These are phyloP conservation scores for Phylloporus sp. DNA, from an alignment of 768 basidiomycete genomes.

Conservation along the genomic window DNA sequence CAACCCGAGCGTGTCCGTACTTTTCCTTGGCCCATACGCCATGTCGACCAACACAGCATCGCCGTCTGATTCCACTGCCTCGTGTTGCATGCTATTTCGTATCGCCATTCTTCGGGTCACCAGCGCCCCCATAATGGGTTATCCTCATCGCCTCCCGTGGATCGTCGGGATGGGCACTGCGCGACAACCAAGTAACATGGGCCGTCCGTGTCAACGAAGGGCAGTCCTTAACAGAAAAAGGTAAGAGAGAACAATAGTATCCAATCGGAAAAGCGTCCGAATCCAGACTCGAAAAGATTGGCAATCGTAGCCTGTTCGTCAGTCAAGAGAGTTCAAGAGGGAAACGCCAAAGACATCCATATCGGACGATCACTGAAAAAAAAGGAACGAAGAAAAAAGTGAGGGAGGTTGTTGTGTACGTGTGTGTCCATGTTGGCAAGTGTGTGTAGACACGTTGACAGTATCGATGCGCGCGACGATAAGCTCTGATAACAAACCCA, in stretches of 20 bases:
- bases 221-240: neutral
- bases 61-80: neutral
- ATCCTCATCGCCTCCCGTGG: neutral
- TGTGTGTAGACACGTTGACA: neutral
- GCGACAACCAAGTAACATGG: neutral
- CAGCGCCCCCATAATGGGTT: neutral
- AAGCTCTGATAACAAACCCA: slow-evolving; percentile 17
- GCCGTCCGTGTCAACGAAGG: neutral
- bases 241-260: slow-evolving; percentile 4
- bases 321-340: neutral
- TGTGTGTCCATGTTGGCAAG: neutral
- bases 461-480: slow-evolving; percentile 5
- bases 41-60: slow-evolving; percentile 3
- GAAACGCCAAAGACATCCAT: neutral
- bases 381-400: neutral
- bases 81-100: neutral
- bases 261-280: neutral
- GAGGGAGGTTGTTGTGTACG: neutral
- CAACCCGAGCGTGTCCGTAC: neutral
- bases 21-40: neutral
- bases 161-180: neutral
- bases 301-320: slow-evolving; percentile 1
- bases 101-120: neutral
- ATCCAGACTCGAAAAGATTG: slow-evolving; percentile 4
- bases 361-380: slow-evolving; percentile 14